These are phyloP conservation scores for Xerocomellus dryophilus DNA, from an alignment of 768 basidiomycete genomes.

Conservation along the genomic window DNA sequence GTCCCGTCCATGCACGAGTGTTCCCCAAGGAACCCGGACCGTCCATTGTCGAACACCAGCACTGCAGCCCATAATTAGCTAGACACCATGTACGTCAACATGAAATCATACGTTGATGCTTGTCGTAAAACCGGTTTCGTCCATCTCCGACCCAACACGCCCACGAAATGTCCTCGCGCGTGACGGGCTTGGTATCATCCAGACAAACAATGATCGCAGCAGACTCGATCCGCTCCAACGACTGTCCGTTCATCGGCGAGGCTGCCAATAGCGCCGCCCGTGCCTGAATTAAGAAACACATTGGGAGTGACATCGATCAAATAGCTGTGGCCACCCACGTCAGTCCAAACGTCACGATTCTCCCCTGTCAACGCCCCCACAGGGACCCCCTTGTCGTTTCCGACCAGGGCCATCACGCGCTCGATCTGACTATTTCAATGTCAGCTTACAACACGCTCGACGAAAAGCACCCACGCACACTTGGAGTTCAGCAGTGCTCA, in stretches of 20 bases:
- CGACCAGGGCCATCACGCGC: constrained; percentile 64
- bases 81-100: background rate
- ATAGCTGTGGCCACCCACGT: constrained; percentile 56
- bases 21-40: constrained; percentile 88
- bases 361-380: constrained; percentile 87
- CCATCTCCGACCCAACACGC: constrained; percentile 87
- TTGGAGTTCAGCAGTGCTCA: constrained; percentile 82
- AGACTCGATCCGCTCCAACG: constrained; percentile 80
- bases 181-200: constrained; percentile 78
- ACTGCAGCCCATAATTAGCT: constrained; percentile 43
- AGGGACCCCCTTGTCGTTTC: constrained; percentile 42
- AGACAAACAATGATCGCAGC: constrained; percentile 85
- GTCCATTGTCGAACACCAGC: constrained; percentile 92
- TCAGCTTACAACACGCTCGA: background rate
- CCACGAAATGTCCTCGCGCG: constrained; percentile 80
- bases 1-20: constrained; percentile 94
- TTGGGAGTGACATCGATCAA: background rate
- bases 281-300: constrained; percentile 34
- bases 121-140: constrained; percentile 91
- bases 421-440: constrained; percentile 54
- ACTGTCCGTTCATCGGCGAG: constrained; percentile 59
- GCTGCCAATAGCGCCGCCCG: constrained; percentile 61
- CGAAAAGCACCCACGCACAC: constrained; percentile 36
- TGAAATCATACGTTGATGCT: constrained; percentile 74
- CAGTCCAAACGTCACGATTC: constrained; percentile 87